Evolutionary conservation across 768 basidiomycete species (phyloP).

Genomic region (Leccinum subtestaceum): DNA sequence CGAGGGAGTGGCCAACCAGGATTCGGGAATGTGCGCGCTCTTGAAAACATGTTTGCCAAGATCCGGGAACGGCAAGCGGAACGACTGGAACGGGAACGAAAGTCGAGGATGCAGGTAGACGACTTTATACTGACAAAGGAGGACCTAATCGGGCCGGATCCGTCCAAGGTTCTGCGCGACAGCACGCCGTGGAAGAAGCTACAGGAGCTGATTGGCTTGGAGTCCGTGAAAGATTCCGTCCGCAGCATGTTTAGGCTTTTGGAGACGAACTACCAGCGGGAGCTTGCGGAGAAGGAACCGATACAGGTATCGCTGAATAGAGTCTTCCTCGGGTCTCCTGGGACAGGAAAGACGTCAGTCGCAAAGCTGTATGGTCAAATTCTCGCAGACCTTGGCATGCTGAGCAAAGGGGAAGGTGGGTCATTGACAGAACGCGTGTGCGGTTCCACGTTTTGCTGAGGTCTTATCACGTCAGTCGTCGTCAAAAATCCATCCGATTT

Average conservation of each 20-base stretch:
- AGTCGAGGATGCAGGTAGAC: not conserved
- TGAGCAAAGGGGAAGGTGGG: not conserved
- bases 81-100: not conserved
- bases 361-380: not conserved
- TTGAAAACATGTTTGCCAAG: not conserved
- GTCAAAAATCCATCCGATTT: not conserved
- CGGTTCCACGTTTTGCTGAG: not conserved
- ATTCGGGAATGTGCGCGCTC: not conserved
- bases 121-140: not conserved
- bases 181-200: not conserved
- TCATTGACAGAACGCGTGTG: no score
- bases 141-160: not conserved
- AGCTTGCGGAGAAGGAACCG: not conserved
- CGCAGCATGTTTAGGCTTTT: not conserved
- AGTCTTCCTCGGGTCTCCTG: not conserved
- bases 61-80: not conserved
- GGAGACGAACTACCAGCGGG: not conserved
- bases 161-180: not conserved
- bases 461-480: not conserved
- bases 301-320: not conserved
- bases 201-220: not conserved
- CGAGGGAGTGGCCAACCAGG: not conserved
- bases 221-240: not conserved
- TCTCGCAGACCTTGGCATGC: not conserved
- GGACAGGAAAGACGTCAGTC: not conserved